Conservation (phyloP, 345 rosid species). For the Citrus medica region DNA sequence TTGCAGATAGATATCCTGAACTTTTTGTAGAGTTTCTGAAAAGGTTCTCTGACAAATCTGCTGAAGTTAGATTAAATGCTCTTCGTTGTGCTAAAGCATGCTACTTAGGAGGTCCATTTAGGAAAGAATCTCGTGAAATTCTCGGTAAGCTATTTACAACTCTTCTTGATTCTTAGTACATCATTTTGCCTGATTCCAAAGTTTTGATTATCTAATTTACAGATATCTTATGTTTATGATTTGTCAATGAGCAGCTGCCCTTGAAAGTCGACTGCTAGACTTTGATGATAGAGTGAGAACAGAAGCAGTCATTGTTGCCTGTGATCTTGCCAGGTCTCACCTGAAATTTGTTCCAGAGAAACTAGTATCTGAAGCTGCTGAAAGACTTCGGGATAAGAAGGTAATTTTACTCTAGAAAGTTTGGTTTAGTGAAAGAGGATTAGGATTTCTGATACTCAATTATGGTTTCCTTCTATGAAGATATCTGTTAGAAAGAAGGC, state of each 20-base stretch:
- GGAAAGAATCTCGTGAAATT: slow-evolving; percentile 55
- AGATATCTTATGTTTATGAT: slow-evolving; percentile 16
- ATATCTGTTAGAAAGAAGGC: slow-evolving; percentile 83
- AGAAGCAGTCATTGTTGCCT: slow-evolving; percentile 66
- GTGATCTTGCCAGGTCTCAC: slow-evolving; percentile 70
- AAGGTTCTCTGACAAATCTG: slow-evolving; percentile 87
- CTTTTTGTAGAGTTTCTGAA: slow-evolving; percentile 76
- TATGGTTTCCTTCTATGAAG: slow-evolving; percentile 38
- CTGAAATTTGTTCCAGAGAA: slow-evolving; percentile 45
- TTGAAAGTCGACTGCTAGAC: slow-evolving; percentile 79
- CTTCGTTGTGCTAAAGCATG: slow-evolving; percentile 64
- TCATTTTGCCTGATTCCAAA: slow-evolving; percentile 18
- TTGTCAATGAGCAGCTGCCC: slow-evolving; percentile 52
- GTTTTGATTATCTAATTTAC: slow-evolving; percentile 10
- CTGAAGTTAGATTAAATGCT: slow-evolving; percentile 80
- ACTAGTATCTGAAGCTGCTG: slow-evolving; percentile 58
- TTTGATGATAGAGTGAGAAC: slow-evolving; percentile 82
- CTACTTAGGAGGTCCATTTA: slow-evolving; percentile 56
- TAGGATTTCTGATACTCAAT: slow-evolving; percentile 13
- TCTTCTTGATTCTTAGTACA: slow-evolving; percentile 8
- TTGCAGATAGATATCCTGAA: slow-evolving; percentile 50
- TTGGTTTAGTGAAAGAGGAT: background rate
- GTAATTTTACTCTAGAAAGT: slow-evolving; percentile 26
- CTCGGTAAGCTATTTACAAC: slow-evolving; percentile 45
- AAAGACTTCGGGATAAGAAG: slow-evolving; percentile 97